Evolutionary conservation across 1,284 basidiomycete species (phyloP), one percentile per base, ranked within the genome.

Genomic region (Cutaneotrichosporon daszewskae): DNA sequence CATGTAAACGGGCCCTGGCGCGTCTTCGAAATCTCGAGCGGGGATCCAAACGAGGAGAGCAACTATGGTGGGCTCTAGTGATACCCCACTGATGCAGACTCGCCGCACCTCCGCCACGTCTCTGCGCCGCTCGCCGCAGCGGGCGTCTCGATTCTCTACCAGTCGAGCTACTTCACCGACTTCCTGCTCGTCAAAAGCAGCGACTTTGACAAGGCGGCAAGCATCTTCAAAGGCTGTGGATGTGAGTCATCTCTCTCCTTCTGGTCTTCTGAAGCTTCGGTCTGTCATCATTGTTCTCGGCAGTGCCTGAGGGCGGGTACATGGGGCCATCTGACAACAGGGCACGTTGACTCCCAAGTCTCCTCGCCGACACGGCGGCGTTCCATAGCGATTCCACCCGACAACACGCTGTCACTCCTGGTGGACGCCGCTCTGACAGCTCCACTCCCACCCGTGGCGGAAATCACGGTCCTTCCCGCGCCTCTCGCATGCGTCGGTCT

Each of bases 91-190:
- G 19, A 10, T n/a, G 12, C 42, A 68, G 66, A 68, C 46, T 66
- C 64, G 2, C 64, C 64, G n/a, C 63, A 68, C 39, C 53, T 87
- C 1, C 79, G 83, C 47, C 82, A 86, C 62, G 75, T 89, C 23
- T 87, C 85, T 22, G 82, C 82, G 7, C 83, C 83, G 19, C 74
- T 89, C 11, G 84, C 85, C 5, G 78, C 77, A 19, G 85, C 83
- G 26, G 85, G 84, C 9, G 86, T 89, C 32, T 84, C 84, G 22
- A 88, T 88, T 44, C 72, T 88, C 5, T 89, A 87, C 63, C 86
- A 87, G 64, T 87, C 85, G 5, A 85, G 83, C 10, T 86, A 88
- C 64, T 82, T 82, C 76, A 83, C 84, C 58, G 85, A 89, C 68
- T 88, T 85, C 65, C 81, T 89, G 39, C 79, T 89, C 53, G 86